Percentiles rank a stretch among this genome's conserved stretches.
Conservation (phyloP, 768 basidiomycete species). For the button mushroom (Agaricus bisporus) region DNA sequence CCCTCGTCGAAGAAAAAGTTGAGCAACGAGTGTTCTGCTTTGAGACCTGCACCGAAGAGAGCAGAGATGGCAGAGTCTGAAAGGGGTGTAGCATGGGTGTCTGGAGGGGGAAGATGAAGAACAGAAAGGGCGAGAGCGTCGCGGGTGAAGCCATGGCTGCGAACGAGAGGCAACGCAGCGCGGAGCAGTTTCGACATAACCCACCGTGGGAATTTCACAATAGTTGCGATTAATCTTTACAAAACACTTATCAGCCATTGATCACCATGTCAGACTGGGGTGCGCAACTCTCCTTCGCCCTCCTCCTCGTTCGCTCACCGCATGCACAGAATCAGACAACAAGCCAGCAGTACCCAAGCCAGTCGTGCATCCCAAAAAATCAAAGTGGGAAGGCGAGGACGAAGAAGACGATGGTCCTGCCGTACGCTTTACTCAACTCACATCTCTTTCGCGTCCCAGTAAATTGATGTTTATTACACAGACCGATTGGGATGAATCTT, state of each 20-base stretch:
- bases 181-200: constrained; percentile 38
- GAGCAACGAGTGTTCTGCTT: constrained; percentile 58
- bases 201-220: too few species aligned
- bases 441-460: not conserved
- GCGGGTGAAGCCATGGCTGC: constrained; percentile 69
- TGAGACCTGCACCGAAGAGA: constrained; percentile 66
- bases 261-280: constrained; percentile 35
- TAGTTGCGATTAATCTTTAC: too few species aligned
- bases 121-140: constrained; percentile 61
- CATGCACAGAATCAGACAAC: constrained; percentile 30
- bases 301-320: not conserved
- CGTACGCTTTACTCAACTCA: constrained; percentile 44
- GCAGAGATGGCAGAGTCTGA: constrained; percentile 65
- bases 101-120: constrained; percentile 41
- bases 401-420: constrained; percentile 76
- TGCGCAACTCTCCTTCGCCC: constrained; percentile 3
- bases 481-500: constrained; percentile 87
- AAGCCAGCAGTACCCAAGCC: constrained; percentile 22
- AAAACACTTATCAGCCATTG: not conserved
- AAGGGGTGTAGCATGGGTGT: constrained; percentile 51
- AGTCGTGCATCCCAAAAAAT: constrained; percentile 27
- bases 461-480: constrained; percentile 22
- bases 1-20: constrained; percentile 74
- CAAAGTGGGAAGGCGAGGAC: constrained; percentile 90
- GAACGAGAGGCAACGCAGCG: constrained; percentile 58